phyloP scores from a whole-genome alignment of 23 red algal species.

The Gracilaria caudata region DNA sequence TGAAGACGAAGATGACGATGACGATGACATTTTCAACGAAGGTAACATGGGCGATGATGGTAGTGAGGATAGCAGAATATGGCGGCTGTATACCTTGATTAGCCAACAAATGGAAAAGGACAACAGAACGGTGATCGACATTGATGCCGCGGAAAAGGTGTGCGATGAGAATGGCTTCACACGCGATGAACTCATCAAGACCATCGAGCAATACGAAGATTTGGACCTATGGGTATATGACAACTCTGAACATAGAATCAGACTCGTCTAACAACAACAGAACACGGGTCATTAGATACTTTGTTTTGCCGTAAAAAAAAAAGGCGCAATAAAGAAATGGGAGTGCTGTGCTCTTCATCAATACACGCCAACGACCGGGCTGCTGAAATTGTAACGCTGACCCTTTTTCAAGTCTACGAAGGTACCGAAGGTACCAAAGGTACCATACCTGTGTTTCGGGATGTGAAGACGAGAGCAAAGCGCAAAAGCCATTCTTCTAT shows the following conservation, averaged over 20 bases:
- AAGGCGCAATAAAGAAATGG: too few species aligned
- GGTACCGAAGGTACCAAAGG: too few species aligned
- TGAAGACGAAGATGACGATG: slow-evolving; percentile 49
- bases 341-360: too few species aligned
- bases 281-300: too few species aligned
- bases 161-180: slow-evolving; percentile 62
- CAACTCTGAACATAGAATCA: slow-evolving; percentile 62
- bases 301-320: too few species aligned
- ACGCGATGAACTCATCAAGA: slow-evolving; percentile 66
- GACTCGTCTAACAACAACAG: slow-evolving; percentile 36
- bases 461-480: too few species aligned
- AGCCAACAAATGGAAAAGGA: slow-evolving; percentile 55
- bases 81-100: slow-evolving; percentile 63
- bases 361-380: too few species aligned
- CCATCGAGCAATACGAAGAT: slow-evolving; percentile 82
- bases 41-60: not conserved
- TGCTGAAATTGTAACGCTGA: too few species aligned
- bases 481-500: too few species aligned
- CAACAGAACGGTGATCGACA: slow-evolving; percentile 43
- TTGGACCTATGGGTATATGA: slow-evolving; percentile 81
- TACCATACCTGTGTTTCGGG: too few species aligned
- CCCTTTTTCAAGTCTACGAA: too few species aligned
- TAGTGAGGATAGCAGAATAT: slow-evolving; percentile 35
- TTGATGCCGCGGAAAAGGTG: slow-evolving; percentile 55
- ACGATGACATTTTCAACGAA: slow-evolving; percentile 18